These are phyloP conservation scores for Pyrenochaeta sp. DNA, from an alignment of 2,329 filamentous ascomycete genomes.

Conservation along the genomic window DNA sequence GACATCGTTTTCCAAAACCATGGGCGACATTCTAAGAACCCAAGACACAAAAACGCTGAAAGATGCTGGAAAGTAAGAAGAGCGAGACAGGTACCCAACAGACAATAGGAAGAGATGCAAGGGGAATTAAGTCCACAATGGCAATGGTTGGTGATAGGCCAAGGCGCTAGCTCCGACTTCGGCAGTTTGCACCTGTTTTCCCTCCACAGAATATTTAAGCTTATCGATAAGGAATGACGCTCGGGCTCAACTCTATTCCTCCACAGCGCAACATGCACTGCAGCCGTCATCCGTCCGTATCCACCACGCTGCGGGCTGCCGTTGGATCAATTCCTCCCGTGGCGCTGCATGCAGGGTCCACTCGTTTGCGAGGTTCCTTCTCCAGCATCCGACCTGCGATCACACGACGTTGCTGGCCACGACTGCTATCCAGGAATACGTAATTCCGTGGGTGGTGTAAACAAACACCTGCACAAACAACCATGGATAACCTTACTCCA, in stretches of 20 bases:
- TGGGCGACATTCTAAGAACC: conserved; percentile 30
- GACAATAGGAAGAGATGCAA: too few species aligned
- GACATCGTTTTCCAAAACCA: conserved; percentile 41
- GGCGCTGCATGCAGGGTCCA: neutral
- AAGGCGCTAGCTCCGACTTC: conserved; percentile 40
- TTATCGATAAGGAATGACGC: conserved; percentile 47
- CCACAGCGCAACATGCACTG: too few species aligned
- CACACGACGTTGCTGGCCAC: too few species aligned
- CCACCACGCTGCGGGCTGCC: neutral
- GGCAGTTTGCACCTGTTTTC: conserved; percentile 34
- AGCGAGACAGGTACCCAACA: too few species aligned
- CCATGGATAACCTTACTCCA: conserved; percentile 47
- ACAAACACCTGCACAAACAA: too few species aligned
- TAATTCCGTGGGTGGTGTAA: too few species aligned
- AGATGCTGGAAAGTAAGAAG: too few species aligned
- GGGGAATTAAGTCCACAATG: conserved; percentile 25
- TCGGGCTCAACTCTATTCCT: conserved; percentile 16
- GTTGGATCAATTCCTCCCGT: neutral
- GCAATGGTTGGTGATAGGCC: conserved; percentile 13
- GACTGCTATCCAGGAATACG: too few species aligned
- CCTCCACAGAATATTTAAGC: conserved; percentile 28
- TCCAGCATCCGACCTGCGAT: too few species aligned
- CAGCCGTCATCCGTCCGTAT: too few species aligned
- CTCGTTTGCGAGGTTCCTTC: too few species aligned
- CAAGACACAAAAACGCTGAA: too few species aligned